phyloP scores from a whole-genome alignment of 345 rosid genomes.

The Citrus australasica region DNA sequence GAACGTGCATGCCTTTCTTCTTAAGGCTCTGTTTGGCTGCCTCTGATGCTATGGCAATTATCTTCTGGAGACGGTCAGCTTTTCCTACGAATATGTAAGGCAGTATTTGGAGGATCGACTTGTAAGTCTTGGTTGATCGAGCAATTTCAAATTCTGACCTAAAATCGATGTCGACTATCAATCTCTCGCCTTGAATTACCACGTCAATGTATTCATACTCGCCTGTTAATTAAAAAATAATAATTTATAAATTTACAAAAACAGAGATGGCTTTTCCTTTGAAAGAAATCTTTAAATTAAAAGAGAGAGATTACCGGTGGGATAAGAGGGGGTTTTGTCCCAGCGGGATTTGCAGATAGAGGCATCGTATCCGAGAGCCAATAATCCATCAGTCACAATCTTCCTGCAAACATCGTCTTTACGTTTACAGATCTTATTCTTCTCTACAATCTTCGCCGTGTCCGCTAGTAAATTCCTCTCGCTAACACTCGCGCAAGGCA shows the following conservation, averaged over 20 bases:
- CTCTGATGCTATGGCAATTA: slow-evolving; percentile 56
- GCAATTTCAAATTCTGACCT: slow-evolving; percentile 87
- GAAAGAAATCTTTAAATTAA: not conserved
- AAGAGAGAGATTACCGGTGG: slow-evolving; percentile 55
- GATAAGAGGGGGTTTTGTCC: slow-evolving; percentile 68
- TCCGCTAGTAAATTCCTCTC: slow-evolving; percentile 70
- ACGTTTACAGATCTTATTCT: slow-evolving; percentile 51
- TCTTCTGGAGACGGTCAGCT: slow-evolving; percentile 63
- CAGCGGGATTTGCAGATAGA: slow-evolving; percentile 82
- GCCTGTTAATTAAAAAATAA: slow-evolving; percentile 38
- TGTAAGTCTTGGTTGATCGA: slow-evolving; percentile 72
- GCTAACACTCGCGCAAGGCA: slow-evolving; percentile 36
- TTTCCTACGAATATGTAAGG: slow-evolving; percentile 76
- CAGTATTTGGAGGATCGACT: slow-evolving; percentile 59
- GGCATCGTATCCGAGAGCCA: slow-evolving; percentile 67
- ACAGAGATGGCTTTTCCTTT: not conserved
- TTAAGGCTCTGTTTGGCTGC: slow-evolving; percentile 77
- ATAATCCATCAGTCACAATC: slow-evolving; percentile 47
- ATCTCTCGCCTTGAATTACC: slow-evolving; percentile 50
- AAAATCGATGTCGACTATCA: slow-evolving; percentile 77
- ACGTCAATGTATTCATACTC: slow-evolving; percentile 78
- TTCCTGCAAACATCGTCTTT: slow-evolving; percentile 57
- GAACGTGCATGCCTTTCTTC: slow-evolving; percentile 84
- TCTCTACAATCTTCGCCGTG: slow-evolving; percentile 66
- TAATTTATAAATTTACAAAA: not conserved